Conservation (phyloP, 345 rosid species). For the Brassica nigra region DNA sequence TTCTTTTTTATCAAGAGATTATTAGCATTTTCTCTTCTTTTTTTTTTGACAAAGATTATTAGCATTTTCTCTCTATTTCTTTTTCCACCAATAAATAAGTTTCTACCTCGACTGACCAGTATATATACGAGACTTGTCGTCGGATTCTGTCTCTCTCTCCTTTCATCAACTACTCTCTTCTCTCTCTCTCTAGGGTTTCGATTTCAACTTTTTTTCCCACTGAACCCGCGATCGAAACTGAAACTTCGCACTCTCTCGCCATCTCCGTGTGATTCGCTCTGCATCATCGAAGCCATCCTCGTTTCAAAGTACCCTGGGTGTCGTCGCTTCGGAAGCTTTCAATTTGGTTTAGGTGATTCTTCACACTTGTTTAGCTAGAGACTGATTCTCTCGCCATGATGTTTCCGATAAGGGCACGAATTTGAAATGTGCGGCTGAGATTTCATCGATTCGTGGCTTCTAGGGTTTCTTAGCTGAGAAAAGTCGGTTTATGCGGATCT, state of each 20-base stretch:
- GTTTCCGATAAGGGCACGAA: slow-evolving; percentile 1
- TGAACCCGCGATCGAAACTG: slow-evolving; percentile 34
- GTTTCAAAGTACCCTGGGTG: neutral
- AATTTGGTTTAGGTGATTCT: slow-evolving; percentile 29
- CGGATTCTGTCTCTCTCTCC: slow-evolving; percentile 23
- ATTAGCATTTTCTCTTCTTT: neutral
- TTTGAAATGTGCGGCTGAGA: slow-evolving; percentile 31
- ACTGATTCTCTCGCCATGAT: neutral
- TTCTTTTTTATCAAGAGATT: neutral
- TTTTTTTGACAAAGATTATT: neutral
- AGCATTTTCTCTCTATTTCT: neutral
- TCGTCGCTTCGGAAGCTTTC: slow-evolving; percentile 11
- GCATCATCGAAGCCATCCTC: slow-evolving; percentile 4
- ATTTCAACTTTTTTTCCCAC: slow-evolving; percentile 21
- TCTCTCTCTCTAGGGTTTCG: slow-evolving; percentile 47
- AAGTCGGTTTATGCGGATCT: neutral
- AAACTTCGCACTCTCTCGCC: neutral
- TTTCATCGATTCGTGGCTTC: slow-evolving; percentile 27
- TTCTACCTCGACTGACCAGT: slow-evolving; percentile 14
- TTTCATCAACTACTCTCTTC: neutral
- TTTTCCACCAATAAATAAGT: neutral
- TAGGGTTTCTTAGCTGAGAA: slow-evolving; percentile 33
- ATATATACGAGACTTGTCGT: slow-evolving; percentile 12
- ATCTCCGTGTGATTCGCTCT: slow-evolving; percentile 23
- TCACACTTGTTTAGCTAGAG: slow-evolving; percentile 16